Conservation (phyloP, 345 rosid species). For the Acer campestre region DNA sequence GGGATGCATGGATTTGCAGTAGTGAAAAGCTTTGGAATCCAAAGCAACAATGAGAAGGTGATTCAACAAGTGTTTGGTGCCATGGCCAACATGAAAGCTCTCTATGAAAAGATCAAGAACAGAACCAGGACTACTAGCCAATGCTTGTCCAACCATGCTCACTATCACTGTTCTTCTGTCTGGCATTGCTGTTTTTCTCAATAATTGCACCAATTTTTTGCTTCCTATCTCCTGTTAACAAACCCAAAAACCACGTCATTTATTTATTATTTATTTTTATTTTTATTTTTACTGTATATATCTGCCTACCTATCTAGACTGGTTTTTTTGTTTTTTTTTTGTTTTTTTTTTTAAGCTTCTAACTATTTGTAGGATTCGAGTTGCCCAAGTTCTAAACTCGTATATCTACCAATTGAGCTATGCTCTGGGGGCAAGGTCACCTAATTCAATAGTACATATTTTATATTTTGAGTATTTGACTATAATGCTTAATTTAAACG, state of each 20-base stretch:
- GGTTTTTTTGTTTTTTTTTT: no score
- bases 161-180: slow-evolving; percentile 43
- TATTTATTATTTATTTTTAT: no score
- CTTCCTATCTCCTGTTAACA: slow-evolving; percentile 19
- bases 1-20: slow-evolving; percentile 40
- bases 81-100: slow-evolving; percentile 46
- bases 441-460: no score
- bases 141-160: slow-evolving; percentile 40
- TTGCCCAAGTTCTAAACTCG: no score
- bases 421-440: no score
- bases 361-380: no score
- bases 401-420: no score
- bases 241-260: neutral
- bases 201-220: slow-evolving; percentile 24
- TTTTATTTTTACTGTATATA: no score
- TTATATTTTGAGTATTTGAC: no score
- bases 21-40: slow-evolving; percentile 39
- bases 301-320: no score
- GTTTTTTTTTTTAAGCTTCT: no score
- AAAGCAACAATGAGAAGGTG: slow-evolving; percentile 49
- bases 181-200: slow-evolving; percentile 35
- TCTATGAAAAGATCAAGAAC: slow-evolving; percentile 54
- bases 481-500: no score
- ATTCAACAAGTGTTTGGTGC: slow-evolving; percentile 39
- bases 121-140: slow-evolving; percentile 44